phyloP scores from a whole-genome alignment of 805 yeast genomes.

The Yarrowia hollandica region DNA sequence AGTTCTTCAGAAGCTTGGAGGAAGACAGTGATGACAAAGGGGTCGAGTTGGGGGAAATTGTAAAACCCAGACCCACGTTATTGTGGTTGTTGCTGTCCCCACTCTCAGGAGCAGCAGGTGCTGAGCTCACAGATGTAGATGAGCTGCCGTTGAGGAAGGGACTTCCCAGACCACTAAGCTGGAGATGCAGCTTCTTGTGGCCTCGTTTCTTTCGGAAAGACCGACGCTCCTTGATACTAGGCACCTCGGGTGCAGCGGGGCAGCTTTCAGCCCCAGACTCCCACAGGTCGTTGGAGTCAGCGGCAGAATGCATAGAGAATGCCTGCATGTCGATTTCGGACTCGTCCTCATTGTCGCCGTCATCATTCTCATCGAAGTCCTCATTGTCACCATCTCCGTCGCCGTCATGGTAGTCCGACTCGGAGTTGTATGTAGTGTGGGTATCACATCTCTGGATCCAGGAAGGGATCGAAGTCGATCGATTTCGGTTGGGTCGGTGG shows the following conservation, averaged over 20 bases:
- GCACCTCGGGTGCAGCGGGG: constrained; percentile 13
- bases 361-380: constrained; percentile 12
- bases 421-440: constrained; percentile 12
- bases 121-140: constrained; percentile 3
- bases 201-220: constrained; percentile 21
- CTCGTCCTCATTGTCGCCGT: constrained; percentile 1
- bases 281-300: constrained; percentile 22
- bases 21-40: constrained; percentile 16
- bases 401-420: constrained; percentile 15
- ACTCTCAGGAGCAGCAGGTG: background rate
- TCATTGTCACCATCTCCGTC: constrained; percentile 13
- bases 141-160: constrained; percentile 7
- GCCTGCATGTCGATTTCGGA: constrained; percentile 26
- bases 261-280: constrained; percentile 24
- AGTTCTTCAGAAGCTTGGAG: constrained; percentile 22
- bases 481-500: background rate
- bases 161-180: constrained; percentile 3
- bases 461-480: constrained; percentile 15
- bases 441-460: constrained; percentile 26
- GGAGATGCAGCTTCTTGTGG: constrained; percentile 16
- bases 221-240: constrained; percentile 24
- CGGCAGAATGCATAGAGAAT: constrained; percentile 15
- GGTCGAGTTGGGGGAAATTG: constrained; percentile 1
- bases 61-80: constrained; percentile 17
- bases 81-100: background rate